Percentiles rank a stretch among this genome's conserved stretches.
These are phyloP conservation scores for Lichtheimia ornata DNA, from an alignment of 371 early-diverging fungal species.

Conservation along the genomic window DNA sequence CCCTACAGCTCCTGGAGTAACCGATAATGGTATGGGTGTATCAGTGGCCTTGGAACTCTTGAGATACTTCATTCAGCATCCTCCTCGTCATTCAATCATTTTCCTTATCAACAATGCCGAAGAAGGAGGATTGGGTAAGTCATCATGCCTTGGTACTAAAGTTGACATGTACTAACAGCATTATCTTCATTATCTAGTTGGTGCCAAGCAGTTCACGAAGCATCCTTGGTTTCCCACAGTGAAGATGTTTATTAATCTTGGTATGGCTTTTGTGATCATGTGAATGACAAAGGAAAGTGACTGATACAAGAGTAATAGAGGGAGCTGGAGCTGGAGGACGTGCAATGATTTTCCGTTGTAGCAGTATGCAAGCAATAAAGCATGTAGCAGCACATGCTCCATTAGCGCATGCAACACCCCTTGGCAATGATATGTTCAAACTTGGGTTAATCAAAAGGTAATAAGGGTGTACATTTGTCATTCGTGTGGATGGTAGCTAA, in stretches of 20 bases:
- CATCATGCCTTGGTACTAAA: too few species aligned
- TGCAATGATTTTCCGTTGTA: constrained; percentile 68
- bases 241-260: constrained; percentile 80
- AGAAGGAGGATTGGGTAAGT: constrained; percentile 59
- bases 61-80: constrained; percentile 62
- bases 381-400: constrained; percentile 28
- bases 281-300: not conserved
- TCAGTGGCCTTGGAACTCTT: constrained; percentile 70
- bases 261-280: constrained; percentile 24
- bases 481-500: not conserved
- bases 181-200: constrained; percentile 50
- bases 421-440: constrained; percentile 74
- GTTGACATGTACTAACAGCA: too few species aligned
- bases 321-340: constrained; percentile 83
- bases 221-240: constrained; percentile 80
- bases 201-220: constrained; percentile 69
- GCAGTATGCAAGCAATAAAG: constrained; percentile 54
- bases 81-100: constrained; percentile 63
- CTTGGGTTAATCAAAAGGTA: constrained; percentile 65
- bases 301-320: constrained; percentile 38
- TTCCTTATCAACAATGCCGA: constrained; percentile 89
- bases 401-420: constrained; percentile 42
- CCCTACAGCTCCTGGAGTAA: constrained; percentile 79
- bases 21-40: constrained; percentile 84
- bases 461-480: not conserved